Evolutionary conservation across 2,329 filamentous ascomycete species (phyloP), one percentile per base, ranked within the genome.

Genomic region (Aaosphaeria arxii): DNA sequence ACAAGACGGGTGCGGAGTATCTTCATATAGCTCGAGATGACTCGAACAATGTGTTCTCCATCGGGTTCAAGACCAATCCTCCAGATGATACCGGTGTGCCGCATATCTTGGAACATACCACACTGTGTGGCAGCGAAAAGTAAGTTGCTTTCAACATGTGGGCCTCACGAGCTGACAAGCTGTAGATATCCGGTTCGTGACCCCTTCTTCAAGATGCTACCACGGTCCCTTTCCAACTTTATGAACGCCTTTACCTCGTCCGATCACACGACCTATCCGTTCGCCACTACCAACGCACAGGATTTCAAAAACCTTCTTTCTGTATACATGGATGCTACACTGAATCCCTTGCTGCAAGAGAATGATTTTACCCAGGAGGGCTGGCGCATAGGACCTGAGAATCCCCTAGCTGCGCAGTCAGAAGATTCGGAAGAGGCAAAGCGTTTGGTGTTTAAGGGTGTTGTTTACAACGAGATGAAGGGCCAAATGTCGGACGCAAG

Each of bases 391-490:
- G 94, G 94, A 0, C 94, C 94, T 0, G 91, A 96, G 72, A 94
- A 97, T 66, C 89, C 86, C 42, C 62, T 80, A 46, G 75, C 77
- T 30, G 71, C 67, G 28, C 62, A 69, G 55, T 55, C 75, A 48
- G 55, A 74, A 54, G 58, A 74, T 49, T 60, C 74, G 54, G 61
- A 69, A 55, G 79, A 84, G 47, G 81, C 84, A 64, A 83, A 84
- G 67, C 84, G 83, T 54, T 74, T 95, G 38, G 89, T 96, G 1
- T 97, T 97, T 79, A 97, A 97, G 74, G 92, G 92, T 29, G 94
- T 97, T 1, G 92, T 97, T 1, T 97, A 97, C 75, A 99, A 99
- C 63, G 94, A 99, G 75, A 99, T 99, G 94, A 99, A 99, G 74
- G 94, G 94, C 0, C 91, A 96, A 66, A 95, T 97, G 86, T 97